Percentiles rank a stretch among this genome's conserved stretches.
Evolutionary conservation across 2,329 filamentous ascomycete genomes (phyloP).

Genomic region (Ophiosphaerella herpotricha): DNA sequence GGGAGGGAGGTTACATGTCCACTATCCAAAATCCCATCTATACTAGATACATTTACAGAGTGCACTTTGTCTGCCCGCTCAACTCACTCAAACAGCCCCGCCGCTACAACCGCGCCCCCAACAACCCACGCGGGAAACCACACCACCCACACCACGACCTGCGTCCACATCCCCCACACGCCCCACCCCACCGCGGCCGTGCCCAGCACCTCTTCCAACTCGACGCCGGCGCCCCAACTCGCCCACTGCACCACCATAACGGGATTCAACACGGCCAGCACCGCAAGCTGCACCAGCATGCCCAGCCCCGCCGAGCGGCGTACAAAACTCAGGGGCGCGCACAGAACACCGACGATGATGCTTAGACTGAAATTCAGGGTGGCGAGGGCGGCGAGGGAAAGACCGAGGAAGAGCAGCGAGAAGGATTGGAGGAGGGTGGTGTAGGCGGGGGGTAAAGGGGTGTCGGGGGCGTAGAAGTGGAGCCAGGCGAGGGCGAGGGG

Average conservation of each 20-base stretch:
- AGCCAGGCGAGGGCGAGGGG: conserved; percentile 37
- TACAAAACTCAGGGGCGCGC: conserved; percentile 78
- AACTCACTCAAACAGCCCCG: conserved; percentile 21
- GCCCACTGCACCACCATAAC: conserved; percentile 36
- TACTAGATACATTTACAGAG: background rate
- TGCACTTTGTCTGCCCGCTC: background rate
- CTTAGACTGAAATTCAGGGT: conserved; percentile 95
- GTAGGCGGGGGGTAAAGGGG: conserved; percentile 66
- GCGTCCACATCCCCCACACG: conserved; percentile 86
- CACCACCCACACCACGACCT: conserved; percentile 88
- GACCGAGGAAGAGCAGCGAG: conserved; percentile 87
- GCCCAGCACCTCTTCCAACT: conserved; percentile 63
- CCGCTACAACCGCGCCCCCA: conserved; percentile 47
- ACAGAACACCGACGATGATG: conserved; percentile 79
- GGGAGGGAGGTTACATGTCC: too few species aligned
- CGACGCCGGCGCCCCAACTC: conserved; percentile 27
- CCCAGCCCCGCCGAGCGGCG: conserved; percentile 27
- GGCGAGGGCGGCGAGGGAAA: conserved; percentile 88
- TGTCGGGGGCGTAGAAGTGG: conserved; percentile 42
- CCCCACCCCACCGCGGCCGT: conserved; percentile 86
- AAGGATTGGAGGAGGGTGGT: conserved; percentile 84
- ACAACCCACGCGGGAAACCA: conserved; percentile 94
- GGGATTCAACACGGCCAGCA: conserved; percentile 41
- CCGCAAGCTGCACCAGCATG: conserved; percentile 13
- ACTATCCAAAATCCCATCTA: background rate